Evolutionary conservation across 345 rosid species (phyloP), one percentile per base, ranked within the genome.

Genomic region (Eucalyptus urophylla): DNA sequence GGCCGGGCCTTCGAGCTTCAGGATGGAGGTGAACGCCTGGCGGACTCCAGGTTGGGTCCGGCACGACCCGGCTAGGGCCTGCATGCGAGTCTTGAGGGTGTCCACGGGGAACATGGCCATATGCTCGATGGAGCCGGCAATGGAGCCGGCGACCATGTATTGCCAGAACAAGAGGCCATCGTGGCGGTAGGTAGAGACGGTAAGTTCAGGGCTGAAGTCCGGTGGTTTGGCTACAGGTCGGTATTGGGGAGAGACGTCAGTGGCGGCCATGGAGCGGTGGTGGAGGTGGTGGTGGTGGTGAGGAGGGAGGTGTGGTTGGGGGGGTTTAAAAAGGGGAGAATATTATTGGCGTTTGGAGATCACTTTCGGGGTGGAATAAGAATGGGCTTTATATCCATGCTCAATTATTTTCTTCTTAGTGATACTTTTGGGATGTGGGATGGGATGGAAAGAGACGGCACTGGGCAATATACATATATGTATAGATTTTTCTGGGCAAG

Each of bases 61-160:
- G 90, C 99, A 98, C 49, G 99, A 93, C 45, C 83, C 45, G 45
- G 96, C 94, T 22, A 96, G 92, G 37, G 99, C 99, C 90, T 98
- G 99, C 99, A 98, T 98, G 60, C 93, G 99, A 27, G 99, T 98
- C 92, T 98, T 98, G 93, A 98, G 89, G 45, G 99, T 98, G 90
- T 98, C 99, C 16, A 98, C 99, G 4, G 99, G 99, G 90, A 96
- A 98, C 99, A 98, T 98, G 50, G 99, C 96, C 99, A 98, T 97
- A 94, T 98, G 99, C 86, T 98, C 99, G 49, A 96, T 92, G 21
- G 94, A 93, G 11, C 99, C 99, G 51, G 99, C 99, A 14, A 98
- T 86, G 11, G 99, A 98, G 58, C 99, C 99, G 62, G 99, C 97
- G 24, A 95, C 90, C 99, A 98, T 98, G 90, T 94, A 97, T 87